Conservation (phyloP, 257 asterid species). For the Lithospermum erythrorhizon region DNA sequence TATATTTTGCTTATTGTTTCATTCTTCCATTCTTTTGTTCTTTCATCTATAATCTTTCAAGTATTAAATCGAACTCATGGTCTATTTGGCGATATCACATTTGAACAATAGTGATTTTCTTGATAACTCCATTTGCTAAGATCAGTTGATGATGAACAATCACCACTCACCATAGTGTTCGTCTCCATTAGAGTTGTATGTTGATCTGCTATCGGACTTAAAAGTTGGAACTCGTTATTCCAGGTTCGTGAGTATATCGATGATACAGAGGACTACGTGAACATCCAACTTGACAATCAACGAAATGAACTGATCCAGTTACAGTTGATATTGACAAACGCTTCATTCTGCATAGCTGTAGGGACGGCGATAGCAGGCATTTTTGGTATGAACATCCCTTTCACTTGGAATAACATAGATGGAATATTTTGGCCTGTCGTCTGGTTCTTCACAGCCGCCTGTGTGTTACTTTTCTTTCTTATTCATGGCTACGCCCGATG, state of each 20-base stretch:
- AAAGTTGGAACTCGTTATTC: background rate
- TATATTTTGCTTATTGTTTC: background rate
- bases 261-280: conserved; percentile 87
- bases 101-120: no score
- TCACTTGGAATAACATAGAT: conserved; percentile 6
- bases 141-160: no score
- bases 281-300: conserved; percentile 87
- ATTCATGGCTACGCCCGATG: background rate
- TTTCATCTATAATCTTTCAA: background rate
- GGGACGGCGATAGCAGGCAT: conserved; percentile 55
- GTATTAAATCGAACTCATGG: background rate
- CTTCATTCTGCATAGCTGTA: conserved; percentile 56
- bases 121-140: background rate
- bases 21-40: background rate
- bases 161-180: background rate
- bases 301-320: conserved; percentile 86
- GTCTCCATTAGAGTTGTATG: background rate
- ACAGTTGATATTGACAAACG: conserved; percentile 70
- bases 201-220: background rate
- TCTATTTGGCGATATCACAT: no score
- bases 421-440: conserved; percentile 43
- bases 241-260: conserved; percentile 89
- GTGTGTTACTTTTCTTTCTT: background rate
- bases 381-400: conserved; percentile 85
- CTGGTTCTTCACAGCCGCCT: background rate